Percentiles rank a stretch among this genome's conserved stretches.
Conservation (phyloP, 2,329 filamentous ascomycete genomes). For the Rhynchosporium graminicola region DNA sequence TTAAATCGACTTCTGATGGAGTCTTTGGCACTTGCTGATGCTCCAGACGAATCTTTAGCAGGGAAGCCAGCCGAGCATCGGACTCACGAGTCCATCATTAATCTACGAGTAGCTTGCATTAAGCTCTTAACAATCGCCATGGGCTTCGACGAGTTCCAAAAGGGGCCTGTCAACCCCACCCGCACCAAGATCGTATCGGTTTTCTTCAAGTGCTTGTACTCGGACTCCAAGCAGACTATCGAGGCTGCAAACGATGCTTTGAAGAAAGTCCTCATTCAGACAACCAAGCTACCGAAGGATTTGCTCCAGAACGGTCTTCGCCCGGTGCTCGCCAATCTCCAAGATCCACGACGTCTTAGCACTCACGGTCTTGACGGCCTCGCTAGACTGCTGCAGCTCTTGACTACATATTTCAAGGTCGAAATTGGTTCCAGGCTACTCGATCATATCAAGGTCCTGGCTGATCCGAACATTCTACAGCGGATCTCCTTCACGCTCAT, state of each 20-base stretch:
- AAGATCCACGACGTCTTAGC: constrained; percentile 87
- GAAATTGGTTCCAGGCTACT: constrained; percentile 93
- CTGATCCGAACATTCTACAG: constrained; percentile 77
- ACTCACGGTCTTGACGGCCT: constrained; percentile 90
- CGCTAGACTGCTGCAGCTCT: constrained; percentile 80
- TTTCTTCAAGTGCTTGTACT: constrained; percentile 97
- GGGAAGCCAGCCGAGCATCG: constrained; percentile 93
- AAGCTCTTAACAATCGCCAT: constrained; percentile 91
- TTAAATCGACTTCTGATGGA: constrained; percentile 90
- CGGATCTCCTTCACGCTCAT: constrained; percentile 93
- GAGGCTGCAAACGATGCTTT: constrained; percentile 90
- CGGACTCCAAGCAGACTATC: constrained; percentile 87
- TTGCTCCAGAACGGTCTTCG: constrained; percentile 90
- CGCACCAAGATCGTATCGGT: constrained; percentile 80
- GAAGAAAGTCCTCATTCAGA: constrained; percentile 82
- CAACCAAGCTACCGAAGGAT: constrained; percentile 91
- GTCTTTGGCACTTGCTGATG: constrained; percentile 89
- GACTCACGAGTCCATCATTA: constrained; percentile 93
- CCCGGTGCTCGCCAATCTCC: constrained; percentile 93
- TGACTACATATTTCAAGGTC: constrained; percentile 99
- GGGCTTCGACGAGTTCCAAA: constrained; percentile 87
- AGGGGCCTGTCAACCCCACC: constrained; percentile 66
- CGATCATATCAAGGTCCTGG: constrained; percentile 89
- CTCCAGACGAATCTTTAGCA: constrained; percentile 87
- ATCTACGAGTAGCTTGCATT: constrained; percentile 88